Evolutionary conservation across 2,329 filamentous ascomycete species (phyloP).

Genomic region (Penicillium sclerotiorum): DNA sequence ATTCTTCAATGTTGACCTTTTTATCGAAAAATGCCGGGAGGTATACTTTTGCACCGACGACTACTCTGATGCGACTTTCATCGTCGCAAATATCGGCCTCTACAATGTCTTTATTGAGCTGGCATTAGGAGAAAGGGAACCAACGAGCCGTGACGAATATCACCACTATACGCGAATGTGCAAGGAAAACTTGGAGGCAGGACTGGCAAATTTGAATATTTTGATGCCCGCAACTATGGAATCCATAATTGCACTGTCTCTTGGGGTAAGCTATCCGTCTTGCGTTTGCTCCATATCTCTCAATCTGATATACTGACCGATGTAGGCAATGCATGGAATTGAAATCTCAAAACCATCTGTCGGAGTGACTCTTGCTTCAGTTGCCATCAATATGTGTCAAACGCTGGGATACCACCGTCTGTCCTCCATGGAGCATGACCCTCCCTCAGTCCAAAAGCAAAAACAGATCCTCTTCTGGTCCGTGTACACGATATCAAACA

Average conservation of each 20-base stretch:
- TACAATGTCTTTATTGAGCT: slow-evolving; percentile 42
- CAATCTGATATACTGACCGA: neutral
- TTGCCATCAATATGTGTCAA: slow-evolving; percentile 63
- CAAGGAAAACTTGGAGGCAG: slow-evolving; percentile 49
- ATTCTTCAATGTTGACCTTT: slow-evolving; percentile 35
- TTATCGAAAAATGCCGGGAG: slow-evolving; percentile 44
- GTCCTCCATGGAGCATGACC: slow-evolving; percentile 31
- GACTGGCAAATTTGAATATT: slow-evolving; percentile 54
- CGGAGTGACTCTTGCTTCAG: slow-evolving; percentile 64
- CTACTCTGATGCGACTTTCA: slow-evolving; percentile 43
- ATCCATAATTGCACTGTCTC: slow-evolving; percentile 61
- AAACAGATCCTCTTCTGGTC: slow-evolving; percentile 58
- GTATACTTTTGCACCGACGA: slow-evolving; percentile 49
- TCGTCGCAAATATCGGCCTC: slow-evolving; percentile 43
- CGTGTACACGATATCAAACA: slow-evolving; percentile 62
- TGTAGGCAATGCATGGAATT: slow-evolving; percentile 62
- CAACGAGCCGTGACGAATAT: slow-evolving; percentile 28
- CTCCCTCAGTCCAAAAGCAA: slow-evolving; percentile 30
- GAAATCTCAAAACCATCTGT: slow-evolving; percentile 65
- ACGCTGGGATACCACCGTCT: slow-evolving; percentile 61
- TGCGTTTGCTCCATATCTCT: neutral
- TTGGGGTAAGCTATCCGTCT: slow-evolving; percentile 49
- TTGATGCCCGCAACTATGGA: slow-evolving; percentile 59
- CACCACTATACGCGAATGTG: slow-evolving; percentile 38
- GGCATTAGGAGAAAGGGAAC: slow-evolving; percentile 23